Percentiles rank a stretch among this genome's conserved stretches.
Evolutionary conservation across 225 moss, liverwort and hornwort genomes (phyloP).

Genomic region (Straminergon stramineum): DNA sequence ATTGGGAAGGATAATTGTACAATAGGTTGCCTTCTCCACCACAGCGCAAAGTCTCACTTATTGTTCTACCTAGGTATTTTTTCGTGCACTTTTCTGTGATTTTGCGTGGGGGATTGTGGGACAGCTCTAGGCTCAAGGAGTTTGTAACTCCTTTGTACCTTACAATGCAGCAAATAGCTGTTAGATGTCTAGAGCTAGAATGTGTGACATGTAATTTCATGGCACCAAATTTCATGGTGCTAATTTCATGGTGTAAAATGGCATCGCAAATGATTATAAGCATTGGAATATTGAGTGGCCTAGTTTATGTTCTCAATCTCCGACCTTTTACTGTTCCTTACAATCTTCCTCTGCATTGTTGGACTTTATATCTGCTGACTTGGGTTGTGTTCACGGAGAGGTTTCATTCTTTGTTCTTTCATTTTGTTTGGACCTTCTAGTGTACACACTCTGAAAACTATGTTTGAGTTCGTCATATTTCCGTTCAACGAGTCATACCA

Average conservation of each 20-base stretch:
- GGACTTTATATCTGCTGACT: neutral
- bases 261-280: neutral
- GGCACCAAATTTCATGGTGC: neutral
- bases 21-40: neutral
- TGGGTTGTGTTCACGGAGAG: neutral
- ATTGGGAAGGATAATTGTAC: neutral
- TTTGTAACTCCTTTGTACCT: neutral
- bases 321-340: neutral
- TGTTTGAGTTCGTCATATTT: neutral
- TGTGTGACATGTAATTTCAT: neutral
- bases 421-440: neutral
- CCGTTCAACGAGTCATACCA: neutral
- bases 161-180: neutral
- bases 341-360: neutral
- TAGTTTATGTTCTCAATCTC: neutral
- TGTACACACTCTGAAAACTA: neutral
- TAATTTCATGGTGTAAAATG: neutral
- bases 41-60: neutral
- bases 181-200: neutral
- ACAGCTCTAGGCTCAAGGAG: neutral
- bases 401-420: neutral
- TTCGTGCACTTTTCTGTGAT: neutral
- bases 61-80: neutral
- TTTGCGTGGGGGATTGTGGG: neutral
- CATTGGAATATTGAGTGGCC: neutral